A percentile compares a stretch with the other conserved stretches of the same genome.
Evolutionary conservation across 31 red algal genomes (phyloP).

Genomic region (Odonthalia washingtoniensis): DNA sequence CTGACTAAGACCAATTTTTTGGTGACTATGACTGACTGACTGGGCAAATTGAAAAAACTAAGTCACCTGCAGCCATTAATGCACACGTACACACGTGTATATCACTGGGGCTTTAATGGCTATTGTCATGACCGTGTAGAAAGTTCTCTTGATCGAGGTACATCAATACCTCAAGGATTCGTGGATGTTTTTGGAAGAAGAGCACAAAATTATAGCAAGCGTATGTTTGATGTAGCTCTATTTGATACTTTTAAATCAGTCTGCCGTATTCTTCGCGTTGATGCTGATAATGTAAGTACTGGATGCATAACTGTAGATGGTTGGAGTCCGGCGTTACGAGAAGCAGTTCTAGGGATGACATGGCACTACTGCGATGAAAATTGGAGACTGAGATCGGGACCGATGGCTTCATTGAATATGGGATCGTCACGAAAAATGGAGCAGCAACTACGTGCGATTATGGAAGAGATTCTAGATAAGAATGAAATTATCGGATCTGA

Average conservation of each 20-base stretch:
- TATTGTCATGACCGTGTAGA: not conserved
- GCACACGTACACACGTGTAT: not conserved
- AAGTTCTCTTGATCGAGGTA: not conserved
- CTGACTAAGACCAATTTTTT: not conserved
- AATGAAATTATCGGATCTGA: not conserved
- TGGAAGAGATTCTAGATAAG: not conserved
- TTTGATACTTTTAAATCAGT: constrained; percentile 1
- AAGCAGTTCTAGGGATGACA: constrained; percentile 12
- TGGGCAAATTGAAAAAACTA: not conserved
- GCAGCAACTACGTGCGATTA: not conserved
- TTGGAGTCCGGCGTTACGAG: constrained; percentile 12
- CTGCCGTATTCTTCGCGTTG: not conserved
- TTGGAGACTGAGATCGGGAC: not conserved
- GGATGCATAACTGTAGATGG: constrained; percentile 29
- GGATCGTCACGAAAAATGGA: not conserved
- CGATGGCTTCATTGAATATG: not conserved
- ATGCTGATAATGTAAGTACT: not conserved
- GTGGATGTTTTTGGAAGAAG: constrained; percentile 13
- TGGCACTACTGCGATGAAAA: not conserved
- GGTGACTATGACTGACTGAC: not conserved
- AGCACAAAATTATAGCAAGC: not conserved
- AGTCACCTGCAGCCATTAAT: not conserved
- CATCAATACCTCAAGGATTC: constrained; percentile 3
- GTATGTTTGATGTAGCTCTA: not conserved
- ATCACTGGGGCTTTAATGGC: not conserved